phyloP scores from a whole-genome alignment of 441 rosid species.

The Populus trichocarpa region DNA sequence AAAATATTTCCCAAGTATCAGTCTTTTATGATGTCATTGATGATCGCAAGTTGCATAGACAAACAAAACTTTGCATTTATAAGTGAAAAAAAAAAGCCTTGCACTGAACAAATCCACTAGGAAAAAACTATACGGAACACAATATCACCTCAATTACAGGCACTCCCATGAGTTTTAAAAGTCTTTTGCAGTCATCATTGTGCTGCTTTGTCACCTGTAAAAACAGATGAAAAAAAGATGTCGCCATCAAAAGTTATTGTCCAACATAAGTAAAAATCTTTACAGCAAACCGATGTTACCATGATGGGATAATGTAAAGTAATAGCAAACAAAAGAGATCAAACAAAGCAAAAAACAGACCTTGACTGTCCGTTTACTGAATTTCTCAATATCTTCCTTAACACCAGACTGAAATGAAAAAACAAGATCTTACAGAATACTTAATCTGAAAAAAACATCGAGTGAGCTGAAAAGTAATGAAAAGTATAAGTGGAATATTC shows the following conservation, averaged over 20 bases:
- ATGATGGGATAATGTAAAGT: constrained; percentile 5
- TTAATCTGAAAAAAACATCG: not conserved
- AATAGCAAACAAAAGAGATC: not conserved
- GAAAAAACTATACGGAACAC: not conserved
- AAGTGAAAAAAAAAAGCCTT: not conserved
- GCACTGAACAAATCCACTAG: not conserved
- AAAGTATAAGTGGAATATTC: not conserved
- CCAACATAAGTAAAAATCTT: not conserved
- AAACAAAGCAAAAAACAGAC: constrained; percentile 29
- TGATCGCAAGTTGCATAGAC: not conserved
- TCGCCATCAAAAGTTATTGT: not conserved
- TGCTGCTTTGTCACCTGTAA: constrained; percentile 88
- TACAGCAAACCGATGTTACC: not conserved
- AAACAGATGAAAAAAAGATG: constrained; percentile 16
- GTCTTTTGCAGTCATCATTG: constrained; percentile 90
- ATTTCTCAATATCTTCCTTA: constrained; percentile 94
- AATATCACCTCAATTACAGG: constrained; percentile 80
- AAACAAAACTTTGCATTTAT: not conserved
- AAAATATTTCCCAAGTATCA: constrained; percentile 14
- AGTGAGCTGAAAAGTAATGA: not conserved
- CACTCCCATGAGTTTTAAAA: constrained; percentile 90
- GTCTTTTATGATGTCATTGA: constrained; percentile 3
- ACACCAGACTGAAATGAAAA: constrained; percentile 57
- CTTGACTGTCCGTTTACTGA: constrained; percentile 94
- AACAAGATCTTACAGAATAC: not conserved